Conservation (phyloP, 257 asterid genomes). For the Nicotiana paniculata region DNA sequence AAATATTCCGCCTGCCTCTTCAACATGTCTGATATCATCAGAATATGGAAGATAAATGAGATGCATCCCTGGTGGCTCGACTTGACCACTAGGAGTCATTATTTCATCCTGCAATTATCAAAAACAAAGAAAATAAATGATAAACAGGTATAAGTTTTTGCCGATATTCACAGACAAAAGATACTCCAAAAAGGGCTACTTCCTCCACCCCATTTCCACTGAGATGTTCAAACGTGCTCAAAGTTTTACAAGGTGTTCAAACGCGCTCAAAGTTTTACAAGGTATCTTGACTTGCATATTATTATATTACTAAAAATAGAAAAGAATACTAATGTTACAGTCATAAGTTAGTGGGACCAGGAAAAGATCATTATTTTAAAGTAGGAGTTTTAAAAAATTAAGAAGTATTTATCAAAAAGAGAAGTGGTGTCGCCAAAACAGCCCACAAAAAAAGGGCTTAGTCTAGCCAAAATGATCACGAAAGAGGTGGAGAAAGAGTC, state of each 20-base stretch:
- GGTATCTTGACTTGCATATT: not conserved
- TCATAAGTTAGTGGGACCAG: not conserved
- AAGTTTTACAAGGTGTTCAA: not conserved
- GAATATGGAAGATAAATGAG: conserved; percentile 92
- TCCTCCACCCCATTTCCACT: not conserved
- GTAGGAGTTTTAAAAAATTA: not conserved
- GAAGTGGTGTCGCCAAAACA: not conserved
- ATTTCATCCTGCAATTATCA: conserved; percentile 67
- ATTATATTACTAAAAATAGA: not conserved
- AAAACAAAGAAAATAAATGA: conserved; percentile 1
- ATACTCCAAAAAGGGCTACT: conserved; percentile 2
- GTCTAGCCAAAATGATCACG: not conserved
- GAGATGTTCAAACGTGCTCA: not conserved
- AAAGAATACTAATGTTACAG: not conserved
- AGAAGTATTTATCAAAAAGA: not conserved
- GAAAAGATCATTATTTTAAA: not conserved
- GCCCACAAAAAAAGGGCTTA: not conserved
- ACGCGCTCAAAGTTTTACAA: not conserved
- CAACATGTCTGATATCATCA: conserved; percentile 83
- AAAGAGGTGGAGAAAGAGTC: not conserved
- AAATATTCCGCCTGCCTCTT: conserved; percentile 57
- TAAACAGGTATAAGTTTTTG: not conserved
- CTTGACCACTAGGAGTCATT: conserved; percentile 66
- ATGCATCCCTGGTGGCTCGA: conserved; percentile 99
- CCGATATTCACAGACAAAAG: not conserved